These are phyloP conservation scores for Aaosphaeria pasadenensis DNA, from an alignment of 2,329 filamentous ascomycete species.

Conservation along the genomic window DNA sequence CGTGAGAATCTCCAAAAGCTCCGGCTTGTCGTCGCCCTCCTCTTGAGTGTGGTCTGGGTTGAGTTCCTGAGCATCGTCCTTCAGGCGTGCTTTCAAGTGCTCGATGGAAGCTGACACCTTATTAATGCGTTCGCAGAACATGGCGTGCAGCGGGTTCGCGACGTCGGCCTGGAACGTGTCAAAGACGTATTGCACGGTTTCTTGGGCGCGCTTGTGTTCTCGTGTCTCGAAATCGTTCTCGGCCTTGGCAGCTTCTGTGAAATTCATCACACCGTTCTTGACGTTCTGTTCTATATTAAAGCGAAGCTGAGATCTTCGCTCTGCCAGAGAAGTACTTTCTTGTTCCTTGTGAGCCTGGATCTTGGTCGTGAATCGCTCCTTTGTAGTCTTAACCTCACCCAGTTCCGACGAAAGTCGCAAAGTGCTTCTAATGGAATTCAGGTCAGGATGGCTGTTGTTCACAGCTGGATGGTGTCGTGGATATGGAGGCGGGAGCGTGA, in stretches of 20 bases:
- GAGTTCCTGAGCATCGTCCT: conserved; percentile 64
- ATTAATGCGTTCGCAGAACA: conserved; percentile 72
- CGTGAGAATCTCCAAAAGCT: conserved; percentile 90
- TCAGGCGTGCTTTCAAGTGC: conserved; percentile 68
- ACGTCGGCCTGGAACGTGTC: conserved; percentile 81
- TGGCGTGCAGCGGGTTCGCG: conserved; percentile 76
- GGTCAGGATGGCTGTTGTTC: conserved; percentile 90
- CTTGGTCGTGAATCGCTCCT: conserved; percentile 52
- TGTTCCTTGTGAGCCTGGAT: conserved; percentile 56
- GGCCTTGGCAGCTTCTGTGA: conserved; percentile 76
- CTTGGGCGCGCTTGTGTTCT: conserved; percentile 69
- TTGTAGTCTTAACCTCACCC: conserved; percentile 66
- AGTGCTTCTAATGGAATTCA: conserved; percentile 71
- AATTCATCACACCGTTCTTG: conserved; percentile 72
- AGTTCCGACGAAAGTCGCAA: conserved; percentile 74
- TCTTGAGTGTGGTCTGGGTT: conserved; percentile 85
- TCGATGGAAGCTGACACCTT: conserved; percentile 76
- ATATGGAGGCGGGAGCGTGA: conserved; percentile 90
- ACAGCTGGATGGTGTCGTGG: conserved; percentile 93
- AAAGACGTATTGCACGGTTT: conserved; percentile 75
- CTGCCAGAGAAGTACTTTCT: conserved; percentile 53
- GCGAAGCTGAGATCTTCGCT: conserved; percentile 64
- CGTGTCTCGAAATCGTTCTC: conserved; percentile 70
- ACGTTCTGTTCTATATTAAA: conserved; percentile 77
- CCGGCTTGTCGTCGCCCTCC: conserved; percentile 91